Percentiles rank a stretch among this genome's conserved stretches.
These are phyloP conservation scores for Dichotomopilus funicola DNA, from an alignment of 2,329 filamentous ascomycete genomes.

Conservation along the genomic window DNA sequence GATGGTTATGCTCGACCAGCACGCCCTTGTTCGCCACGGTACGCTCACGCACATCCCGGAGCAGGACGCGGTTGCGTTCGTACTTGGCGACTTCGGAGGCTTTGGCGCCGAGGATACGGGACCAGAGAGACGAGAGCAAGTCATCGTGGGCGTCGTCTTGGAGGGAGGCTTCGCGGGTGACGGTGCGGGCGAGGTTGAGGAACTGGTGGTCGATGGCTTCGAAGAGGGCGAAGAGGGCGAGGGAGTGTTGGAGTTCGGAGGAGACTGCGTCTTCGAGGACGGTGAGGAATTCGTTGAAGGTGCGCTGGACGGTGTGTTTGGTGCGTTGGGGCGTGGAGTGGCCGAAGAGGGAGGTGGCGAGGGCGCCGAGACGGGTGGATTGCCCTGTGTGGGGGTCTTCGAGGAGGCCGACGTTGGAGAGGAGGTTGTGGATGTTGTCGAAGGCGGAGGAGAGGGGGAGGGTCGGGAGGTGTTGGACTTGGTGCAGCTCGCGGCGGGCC, in stretches of 20 bases:
- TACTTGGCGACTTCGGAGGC: constrained; percentile 76
- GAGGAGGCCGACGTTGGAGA: constrained; percentile 58
- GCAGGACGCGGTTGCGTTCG: constrained; percentile 77
- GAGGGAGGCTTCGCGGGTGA: constrained; percentile 72
- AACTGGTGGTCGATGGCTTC: constrained; percentile 88
- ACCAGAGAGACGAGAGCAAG: constrained; percentile 79
- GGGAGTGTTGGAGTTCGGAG: constrained; percentile 72
- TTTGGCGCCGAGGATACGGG: constrained; percentile 71
- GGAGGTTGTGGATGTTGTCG: constrained; percentile 74
- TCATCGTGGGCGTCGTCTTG: constrained; percentile 79
- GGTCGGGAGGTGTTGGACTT: constrained; percentile 55
- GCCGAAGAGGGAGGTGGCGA: constrained; percentile 71
- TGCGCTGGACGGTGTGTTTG: constrained; percentile 71
- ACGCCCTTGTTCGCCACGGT: constrained; percentile 84
- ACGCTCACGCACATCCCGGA: constrained; percentile 71
- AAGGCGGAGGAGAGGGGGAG: constrained; percentile 64
- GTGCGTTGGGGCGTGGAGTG: constrained; percentile 75
- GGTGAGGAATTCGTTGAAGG: constrained; percentile 79
- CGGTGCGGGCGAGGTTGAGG: constrained; percentile 76
- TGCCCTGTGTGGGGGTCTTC: constrained; percentile 45
- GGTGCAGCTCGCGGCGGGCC: constrained; percentile 77
- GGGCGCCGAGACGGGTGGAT: constrained; percentile 61
- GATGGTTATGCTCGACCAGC: constrained; percentile 78
- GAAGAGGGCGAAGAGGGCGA: constrained; percentile 80
- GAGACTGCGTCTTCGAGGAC: constrained; percentile 87